Evolutionary conservation across 306 rosid genomes (phyloP).

Genomic region (Cucumis cinereus): DNA sequence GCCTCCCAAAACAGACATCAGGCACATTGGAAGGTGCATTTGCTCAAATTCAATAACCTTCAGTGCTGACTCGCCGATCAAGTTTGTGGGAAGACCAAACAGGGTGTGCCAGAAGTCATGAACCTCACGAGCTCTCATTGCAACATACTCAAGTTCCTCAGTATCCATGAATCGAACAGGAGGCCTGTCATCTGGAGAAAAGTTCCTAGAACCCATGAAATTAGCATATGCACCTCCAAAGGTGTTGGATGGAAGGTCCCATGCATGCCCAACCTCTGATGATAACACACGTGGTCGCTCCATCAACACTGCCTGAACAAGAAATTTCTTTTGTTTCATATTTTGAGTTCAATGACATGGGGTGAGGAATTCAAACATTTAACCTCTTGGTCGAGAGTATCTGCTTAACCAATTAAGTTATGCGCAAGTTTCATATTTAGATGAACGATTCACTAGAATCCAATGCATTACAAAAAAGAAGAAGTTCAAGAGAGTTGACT

Average conservation of each 20-base stretch:
- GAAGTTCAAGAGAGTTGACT: neutral
- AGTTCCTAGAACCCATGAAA: conserved; percentile 94
- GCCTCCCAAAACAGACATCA: conserved; percentile 64
- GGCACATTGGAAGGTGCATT: conserved; percentile 81
- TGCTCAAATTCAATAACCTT: conserved; percentile 83
- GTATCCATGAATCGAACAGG: conserved; percentile 89
- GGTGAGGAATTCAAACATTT: neutral
- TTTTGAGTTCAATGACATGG: neutral
- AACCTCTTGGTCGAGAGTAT: neutral
- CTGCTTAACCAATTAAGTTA: neutral
- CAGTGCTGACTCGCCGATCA: conserved; percentile 83
- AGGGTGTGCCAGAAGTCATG: conserved; percentile 95
- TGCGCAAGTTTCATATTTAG: neutral
- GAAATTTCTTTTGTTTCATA: neutral
- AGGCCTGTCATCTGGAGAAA: conserved; percentile 88
- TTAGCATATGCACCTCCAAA: conserved; percentile 87
- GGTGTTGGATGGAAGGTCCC: conserved; percentile 72
- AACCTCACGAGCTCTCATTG: conserved; percentile 87
- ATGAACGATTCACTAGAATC: neutral
- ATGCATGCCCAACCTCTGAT: conserved; percentile 63
- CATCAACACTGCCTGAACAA: conserved; percentile 43
- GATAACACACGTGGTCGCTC: conserved; percentile 70
- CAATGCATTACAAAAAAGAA: neutral
- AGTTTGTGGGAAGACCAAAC: conserved; percentile 73
- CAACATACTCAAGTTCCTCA: conserved; percentile 65